Evolutionary conservation across 1,284 basidiomycete genomes (phyloP).

Genomic region (Apiotrichum domesticum): DNA sequence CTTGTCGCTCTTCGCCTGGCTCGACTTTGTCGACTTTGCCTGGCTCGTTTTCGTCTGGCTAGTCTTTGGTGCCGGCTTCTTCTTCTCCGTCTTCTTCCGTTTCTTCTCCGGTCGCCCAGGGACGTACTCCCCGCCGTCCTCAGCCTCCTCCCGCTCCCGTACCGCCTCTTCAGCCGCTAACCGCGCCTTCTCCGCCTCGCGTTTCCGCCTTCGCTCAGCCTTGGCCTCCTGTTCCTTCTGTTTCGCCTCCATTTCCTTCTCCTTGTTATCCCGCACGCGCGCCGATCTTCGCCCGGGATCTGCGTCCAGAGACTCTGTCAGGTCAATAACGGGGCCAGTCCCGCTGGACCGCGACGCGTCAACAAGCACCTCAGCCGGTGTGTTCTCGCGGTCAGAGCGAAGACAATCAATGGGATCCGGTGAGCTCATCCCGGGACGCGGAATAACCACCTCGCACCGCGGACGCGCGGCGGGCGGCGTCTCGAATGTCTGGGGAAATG

Average conservation of each 20-base stretch:
- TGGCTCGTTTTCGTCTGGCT: constrained; percentile 8
- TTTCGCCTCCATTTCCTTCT: constrained; percentile 13
- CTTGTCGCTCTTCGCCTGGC: not conserved
- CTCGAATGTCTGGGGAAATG: not conserved
- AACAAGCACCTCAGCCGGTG: not conserved
- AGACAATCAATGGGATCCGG: constrained; percentile 4
- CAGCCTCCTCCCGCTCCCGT: constrained; percentile 1
- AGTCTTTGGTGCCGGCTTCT: not conserved
- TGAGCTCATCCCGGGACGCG: not conserved
- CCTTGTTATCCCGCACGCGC: constrained; percentile 18
- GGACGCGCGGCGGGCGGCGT: not conserved
- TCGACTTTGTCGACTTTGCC: not conserved
- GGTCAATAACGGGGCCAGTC: not conserved
- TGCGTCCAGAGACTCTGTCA: not conserved
- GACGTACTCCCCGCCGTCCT: constrained; percentile 2
- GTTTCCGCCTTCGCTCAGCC: constrained; percentile 20
- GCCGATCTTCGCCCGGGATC: constrained; percentile 3
- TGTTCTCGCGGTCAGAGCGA: too few relatives aligned
- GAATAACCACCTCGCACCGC: constrained; percentile 4
- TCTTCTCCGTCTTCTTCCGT: constrained; percentile 7
- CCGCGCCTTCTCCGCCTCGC: constrained; percentile 16
- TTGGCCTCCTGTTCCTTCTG: constrained; percentile 21
- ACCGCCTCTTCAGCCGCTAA: constrained; percentile 5
- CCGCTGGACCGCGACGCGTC: not conserved
- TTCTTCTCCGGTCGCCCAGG: constrained; percentile 1